Evolutionary conservation across 148 eudicot species (phyloP).

Genomic region (Heliosperma pusillum): DNA sequence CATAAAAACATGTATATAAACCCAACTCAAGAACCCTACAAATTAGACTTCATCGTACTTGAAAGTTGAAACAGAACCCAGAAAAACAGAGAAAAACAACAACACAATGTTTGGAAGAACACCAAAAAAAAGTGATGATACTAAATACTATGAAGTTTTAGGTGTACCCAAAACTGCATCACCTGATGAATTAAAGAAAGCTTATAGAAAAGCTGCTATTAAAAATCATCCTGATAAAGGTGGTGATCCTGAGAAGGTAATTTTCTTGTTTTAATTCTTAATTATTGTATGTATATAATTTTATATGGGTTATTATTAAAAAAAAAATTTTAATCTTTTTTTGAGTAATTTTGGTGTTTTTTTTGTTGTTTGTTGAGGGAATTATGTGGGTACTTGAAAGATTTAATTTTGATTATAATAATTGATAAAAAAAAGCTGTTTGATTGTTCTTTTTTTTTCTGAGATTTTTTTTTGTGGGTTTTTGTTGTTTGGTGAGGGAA

Average conservation of each 20-base stretch:
- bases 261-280: not conserved
- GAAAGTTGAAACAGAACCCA: not conserved
- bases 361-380: not conserved
- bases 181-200: constrained; percentile 61
- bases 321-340: no score
- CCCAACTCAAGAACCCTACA: not conserved
- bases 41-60: not conserved
- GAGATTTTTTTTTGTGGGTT: not conserved
- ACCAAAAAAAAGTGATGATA: constrained; percentile 54
- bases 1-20: no score
- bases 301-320: not conserved
- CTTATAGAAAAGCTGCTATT: constrained; percentile 60
- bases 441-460: not conserved
- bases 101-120: constrained; percentile 56
- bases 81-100: not conserved
- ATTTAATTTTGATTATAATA: not conserved
- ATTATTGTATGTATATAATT: not conserved
- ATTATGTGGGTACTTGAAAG: not conserved
- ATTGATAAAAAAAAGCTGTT: not conserved
- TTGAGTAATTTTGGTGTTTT: not conserved
- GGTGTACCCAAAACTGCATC: constrained; percentile 48
- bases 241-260: constrained; percentile 68
- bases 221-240: constrained; percentile 77
- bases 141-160: constrained; percentile 45
- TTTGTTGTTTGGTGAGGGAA: not conserved